Conservation (phyloP, 352 stramenopile species). For the Pythium grandisporangium region DNA sequence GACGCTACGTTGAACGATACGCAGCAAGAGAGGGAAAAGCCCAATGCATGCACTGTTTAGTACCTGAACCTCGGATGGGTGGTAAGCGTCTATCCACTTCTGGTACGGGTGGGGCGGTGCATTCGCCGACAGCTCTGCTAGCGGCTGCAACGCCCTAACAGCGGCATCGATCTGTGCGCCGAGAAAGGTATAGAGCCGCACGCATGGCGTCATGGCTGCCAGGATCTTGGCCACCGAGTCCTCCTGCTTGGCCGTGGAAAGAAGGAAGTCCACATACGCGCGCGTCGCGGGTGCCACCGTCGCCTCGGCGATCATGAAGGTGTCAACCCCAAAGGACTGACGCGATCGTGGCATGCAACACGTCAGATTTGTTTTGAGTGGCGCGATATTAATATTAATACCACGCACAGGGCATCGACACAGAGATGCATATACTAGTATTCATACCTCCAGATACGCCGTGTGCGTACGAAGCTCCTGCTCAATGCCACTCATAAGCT, state of each 20-base stretch:
- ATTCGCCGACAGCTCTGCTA: neutral
- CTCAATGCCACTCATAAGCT: constrained; percentile 34
- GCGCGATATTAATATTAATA: too few species aligned
- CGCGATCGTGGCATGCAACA: neutral
- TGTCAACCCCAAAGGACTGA: constrained; percentile 31
- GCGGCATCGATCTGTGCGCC: constrained; percentile 18
- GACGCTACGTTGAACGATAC: too few species aligned
- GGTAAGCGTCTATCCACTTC: constrained; percentile 40
- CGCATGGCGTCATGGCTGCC: constrained; percentile 41
- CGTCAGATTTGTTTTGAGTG: too few species aligned
- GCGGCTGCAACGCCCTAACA: too few species aligned
- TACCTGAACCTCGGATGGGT: constrained; percentile 26
- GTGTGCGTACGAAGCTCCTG: constrained; percentile 31
- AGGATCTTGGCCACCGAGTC: constrained; percentile 29
- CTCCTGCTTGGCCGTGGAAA: constrained; percentile 23
- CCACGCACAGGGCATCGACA: too few species aligned
- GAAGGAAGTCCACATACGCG: constrained; percentile 39
- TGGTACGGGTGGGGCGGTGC: constrained; percentile 18
- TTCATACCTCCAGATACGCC: constrained; percentile 27
- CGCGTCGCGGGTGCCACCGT: constrained; percentile 20
- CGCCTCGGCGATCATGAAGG: constrained; percentile 18
- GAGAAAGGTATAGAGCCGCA: constrained; percentile 40
- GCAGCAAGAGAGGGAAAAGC: too few species aligned
- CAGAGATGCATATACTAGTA: too few species aligned
- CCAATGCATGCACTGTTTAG: too few species aligned